Conservation (phyloP, 1,284 basidiomycete genomes). For the Apiotrichum sp. region DNA sequence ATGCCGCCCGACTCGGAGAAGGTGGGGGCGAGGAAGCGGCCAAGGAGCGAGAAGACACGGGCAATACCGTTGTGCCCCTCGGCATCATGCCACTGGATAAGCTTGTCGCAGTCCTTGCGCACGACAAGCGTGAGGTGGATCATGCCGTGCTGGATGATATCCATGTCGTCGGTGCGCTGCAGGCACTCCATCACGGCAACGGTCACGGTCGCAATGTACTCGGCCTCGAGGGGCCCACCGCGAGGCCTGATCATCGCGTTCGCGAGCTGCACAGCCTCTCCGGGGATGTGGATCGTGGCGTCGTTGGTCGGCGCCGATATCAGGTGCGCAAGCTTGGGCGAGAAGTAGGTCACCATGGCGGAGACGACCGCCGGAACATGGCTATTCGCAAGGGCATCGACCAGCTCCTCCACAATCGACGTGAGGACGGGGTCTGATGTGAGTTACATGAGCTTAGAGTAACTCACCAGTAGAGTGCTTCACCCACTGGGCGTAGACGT, state of each 20-base stretch:
- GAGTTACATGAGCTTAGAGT: not conserved
- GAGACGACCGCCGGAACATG: constrained; percentile 26
- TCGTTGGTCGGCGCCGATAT: constrained; percentile 55
- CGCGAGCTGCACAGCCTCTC: constrained; percentile 74
- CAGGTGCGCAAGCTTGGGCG: constrained; percentile 64
- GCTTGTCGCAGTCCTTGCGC: constrained; percentile 75
- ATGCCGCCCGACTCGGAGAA: constrained; percentile 76
- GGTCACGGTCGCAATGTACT: constrained; percentile 67
- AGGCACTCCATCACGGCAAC: constrained; percentile 67
- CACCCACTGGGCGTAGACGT: constrained; percentile 70
- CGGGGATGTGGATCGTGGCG: constrained; percentile 61
- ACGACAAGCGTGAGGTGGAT: constrained; percentile 74
- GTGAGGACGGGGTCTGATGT: constrained; percentile 76
- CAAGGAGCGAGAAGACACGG: constrained; percentile 65
- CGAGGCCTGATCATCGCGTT: constrained; percentile 64
- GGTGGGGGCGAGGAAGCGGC: constrained; percentile 59
- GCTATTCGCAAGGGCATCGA: constrained; percentile 62
- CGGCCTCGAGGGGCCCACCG: constrained; percentile 60
- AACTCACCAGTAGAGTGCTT: constrained; percentile 70
- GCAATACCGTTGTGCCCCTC: constrained; percentile 67
- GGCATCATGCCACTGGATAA: constrained; percentile 66
- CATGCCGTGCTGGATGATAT: constrained; percentile 78
- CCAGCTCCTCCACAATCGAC: constrained; percentile 76
- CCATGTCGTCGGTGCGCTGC: constrained; percentile 65
- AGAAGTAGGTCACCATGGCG: constrained; percentile 61